Evolutionary conservation across 2,329 filamentous ascomycete genomes (phyloP), one percentile per base, ranked within the genome.

Genomic region (Diaporthe citriasiana): DNA sequence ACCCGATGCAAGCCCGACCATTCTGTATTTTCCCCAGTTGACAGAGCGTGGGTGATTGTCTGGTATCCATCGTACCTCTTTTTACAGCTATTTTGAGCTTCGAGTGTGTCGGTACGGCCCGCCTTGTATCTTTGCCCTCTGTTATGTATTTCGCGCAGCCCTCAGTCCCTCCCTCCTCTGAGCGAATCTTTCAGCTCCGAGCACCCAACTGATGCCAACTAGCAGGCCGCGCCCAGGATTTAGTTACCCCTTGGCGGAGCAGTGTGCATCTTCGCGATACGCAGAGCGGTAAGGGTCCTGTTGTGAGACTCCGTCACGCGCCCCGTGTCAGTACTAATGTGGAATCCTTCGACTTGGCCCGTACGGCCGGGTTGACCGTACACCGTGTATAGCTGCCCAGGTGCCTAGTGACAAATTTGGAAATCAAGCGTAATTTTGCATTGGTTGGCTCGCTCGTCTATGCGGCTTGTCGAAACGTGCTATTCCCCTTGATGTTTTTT

Each of bases 331-430:
- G n/a, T 40, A n/a, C n/a, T n/a, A 22, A 19, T 22, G 63, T 53
- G 63, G 30, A 53, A 68, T 68, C 63, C 47, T 68, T 40, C 63
- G 47, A 68, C 45, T 38, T 66, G 63, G 63, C 63, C 30, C 63
- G 22, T 35, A 17, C 12, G 35, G 17, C 63, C 63, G 63, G 63
- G 45, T 40, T 40, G 63, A 27, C 47, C 63, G 22, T 51, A 25
- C 63, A 53, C 63, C 45, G 45, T 15, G 38, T 12, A 27, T 15
- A 51, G 10, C 3, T 38, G 30, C 33, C 30, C 33, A 51, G 45
- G 13, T 51, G 30, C 13, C 45, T 40, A 50, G 47, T 40, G 63
- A 68, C 63, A 27, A 40, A 53, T 38, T 40, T 22, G 47, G 47
- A 53, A 4, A 27, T n/a, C 33, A 40, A 13, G 47, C 15, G 47